Evolutionary conservation across 1,284 basidiomycete species (phyloP), one percentile per base, ranked within the genome.

Genomic region (Irpex lacteus): DNA sequence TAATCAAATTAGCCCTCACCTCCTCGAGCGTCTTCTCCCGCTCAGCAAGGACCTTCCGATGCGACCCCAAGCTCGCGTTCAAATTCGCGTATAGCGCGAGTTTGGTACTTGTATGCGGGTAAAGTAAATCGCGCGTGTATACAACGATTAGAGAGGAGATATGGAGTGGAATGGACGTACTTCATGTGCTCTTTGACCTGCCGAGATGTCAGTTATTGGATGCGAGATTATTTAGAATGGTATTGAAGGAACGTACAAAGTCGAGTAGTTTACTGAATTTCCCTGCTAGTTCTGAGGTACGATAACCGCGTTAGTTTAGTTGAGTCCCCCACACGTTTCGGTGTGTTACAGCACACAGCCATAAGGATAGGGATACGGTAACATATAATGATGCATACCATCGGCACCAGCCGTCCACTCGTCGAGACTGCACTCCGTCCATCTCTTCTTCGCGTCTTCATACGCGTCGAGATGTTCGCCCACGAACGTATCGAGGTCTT

Each of bases 131-230:
- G 32, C 32, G 3, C 32, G 32, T 4, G 5, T 32, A 32, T 32
- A 32, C 32, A 32, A 32, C 2, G 32, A 32, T 32, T 56, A 26
- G 11, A 61, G 49, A 13, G 21, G 11, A 38, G 32, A 50, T 32
- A 19, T 36, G 8, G 54, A 55, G 11, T 11, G 36, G 26, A n/a
- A 9, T 44, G 52, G n/a, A 53, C 53, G 38, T 65, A 74, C 73
- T 62, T 70, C 72, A 75, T 74, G 58, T 73, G 72, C 15, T 72
- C 73, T 44, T 75, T 75, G 38, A 75, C 74, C 74, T 75, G 7
- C 15, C n/a, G 1, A 9, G 15, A 26, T 34, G 34, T 15, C 54
- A 63, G 21, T 54, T 49, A 0, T 11, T 18, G 37, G 34, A 5
- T 32, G 32, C 5, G 32, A 32, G 32, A 32, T 32, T 32, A 32